These are phyloP conservation scores for Boletus rubropictus DNA, from an alignment of 768 basidiomycete genomes.

Conservation along the genomic window DNA sequence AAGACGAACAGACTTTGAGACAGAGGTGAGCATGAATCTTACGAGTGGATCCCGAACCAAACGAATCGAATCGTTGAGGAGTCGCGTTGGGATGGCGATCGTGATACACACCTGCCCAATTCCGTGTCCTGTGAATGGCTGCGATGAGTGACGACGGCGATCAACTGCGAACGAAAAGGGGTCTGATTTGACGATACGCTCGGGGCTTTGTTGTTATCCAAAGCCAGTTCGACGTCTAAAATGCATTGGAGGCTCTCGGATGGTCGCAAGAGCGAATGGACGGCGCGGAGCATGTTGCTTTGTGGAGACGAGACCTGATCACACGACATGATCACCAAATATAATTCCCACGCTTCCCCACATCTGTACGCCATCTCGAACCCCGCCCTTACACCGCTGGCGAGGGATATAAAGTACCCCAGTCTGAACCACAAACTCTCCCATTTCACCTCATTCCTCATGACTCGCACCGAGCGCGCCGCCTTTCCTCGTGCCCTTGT, in stretches of 20 bases:
- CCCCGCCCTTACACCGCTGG: not conserved
- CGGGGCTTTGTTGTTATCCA: not conserved
- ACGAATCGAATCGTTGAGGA: not conserved
- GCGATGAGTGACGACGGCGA: slow-evolving; percentile 49
- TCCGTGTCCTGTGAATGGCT: slow-evolving; percentile 39
- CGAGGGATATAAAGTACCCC: slow-evolving; percentile 20
- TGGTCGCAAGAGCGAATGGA: slow-evolving; percentile 29
- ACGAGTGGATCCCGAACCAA: too few species aligned
- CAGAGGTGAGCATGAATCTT: not conserved
- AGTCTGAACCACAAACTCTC: not conserved
- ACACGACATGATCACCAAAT: slow-evolving; percentile 6
- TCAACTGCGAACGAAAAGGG: slow-evolving; percentile 8
- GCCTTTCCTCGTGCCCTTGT: slow-evolving; percentile 63
- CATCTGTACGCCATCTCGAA: not conserved
- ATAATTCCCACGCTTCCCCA: slow-evolving; percentile 29
- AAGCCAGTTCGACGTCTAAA: slow-evolving; percentile 34
- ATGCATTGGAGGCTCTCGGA: slow-evolving; percentile 44
- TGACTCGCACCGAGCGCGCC: slow-evolving; percentile 80
- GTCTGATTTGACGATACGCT: not conserved
- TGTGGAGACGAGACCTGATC: not conserved
- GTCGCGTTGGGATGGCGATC: not conserved
- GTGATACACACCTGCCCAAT: slow-evolving; percentile 46
- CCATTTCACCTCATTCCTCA: slow-evolving; percentile 29
- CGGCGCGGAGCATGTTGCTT: slow-evolving; percentile 8
- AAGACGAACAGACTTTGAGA: slow-evolving; percentile 19